phyloP scores from a whole-genome alignment of 164 flowering plant species.

The Aristolochia californica region DNA sequence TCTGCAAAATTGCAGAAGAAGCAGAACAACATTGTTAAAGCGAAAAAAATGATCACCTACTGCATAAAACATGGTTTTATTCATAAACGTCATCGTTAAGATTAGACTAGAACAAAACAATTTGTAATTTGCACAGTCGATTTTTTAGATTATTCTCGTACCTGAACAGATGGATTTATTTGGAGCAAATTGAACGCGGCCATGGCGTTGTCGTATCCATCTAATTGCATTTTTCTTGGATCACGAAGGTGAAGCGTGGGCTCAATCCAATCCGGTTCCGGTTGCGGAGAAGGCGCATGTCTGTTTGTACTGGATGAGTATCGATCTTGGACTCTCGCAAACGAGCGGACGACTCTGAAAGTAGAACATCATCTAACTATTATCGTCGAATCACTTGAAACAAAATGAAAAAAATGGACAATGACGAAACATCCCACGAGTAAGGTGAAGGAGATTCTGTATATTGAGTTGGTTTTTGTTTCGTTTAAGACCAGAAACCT shows the following conservation, averaged over 20 bases:
- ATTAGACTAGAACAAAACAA: not conserved
- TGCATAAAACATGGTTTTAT: not conserved
- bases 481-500: no score
- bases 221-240: slow-evolving; percentile 20
- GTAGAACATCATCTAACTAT: not conserved
- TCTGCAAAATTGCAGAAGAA: slow-evolving; percentile 19
- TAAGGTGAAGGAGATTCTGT: no score
- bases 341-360: slow-evolving; percentile 29
- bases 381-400: not conserved
- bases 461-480: no score
- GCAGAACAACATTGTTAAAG: not conserved
- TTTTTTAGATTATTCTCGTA: no score
- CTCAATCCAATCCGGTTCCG: slow-evolving; percentile 62
- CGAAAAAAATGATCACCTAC: not conserved
- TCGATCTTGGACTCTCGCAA: slow-evolving; percentile 14
- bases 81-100: no score
- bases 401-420: not conserved
- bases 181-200: slow-evolving; percentile 58
- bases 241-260: slow-evolving; percentile 30
- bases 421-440: not conserved
- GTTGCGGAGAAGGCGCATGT: slow-evolving; percentile 17
- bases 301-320: slow-evolving; percentile 10
- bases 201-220: slow-evolving; percentile 31
- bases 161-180: slow-evolving; percentile 69
- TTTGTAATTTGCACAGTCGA: not conserved